These are phyloP conservation scores for Paratinospora sagittata DNA, from an alignment of 164 flowering plant species.

Conservation along the genomic window DNA sequence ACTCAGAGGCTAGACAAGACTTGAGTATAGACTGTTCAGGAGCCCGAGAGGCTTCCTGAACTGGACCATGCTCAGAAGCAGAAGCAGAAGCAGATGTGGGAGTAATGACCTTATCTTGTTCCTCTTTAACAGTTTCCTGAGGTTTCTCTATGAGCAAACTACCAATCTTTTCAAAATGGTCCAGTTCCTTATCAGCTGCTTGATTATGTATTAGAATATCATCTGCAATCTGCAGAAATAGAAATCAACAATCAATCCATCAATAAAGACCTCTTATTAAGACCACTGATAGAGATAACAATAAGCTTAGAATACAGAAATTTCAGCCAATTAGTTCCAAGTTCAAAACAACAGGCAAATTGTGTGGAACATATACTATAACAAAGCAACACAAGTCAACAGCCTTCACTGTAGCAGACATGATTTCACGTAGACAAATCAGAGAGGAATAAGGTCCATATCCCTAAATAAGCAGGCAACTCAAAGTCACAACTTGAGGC, in stretches of 20 bases:
- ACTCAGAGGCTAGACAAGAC: constrained; percentile 36
- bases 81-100: constrained; percentile 13
- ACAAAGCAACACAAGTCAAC: not conserved
- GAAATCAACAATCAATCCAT: not conserved
- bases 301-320: not conserved
- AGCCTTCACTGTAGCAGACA: too few species aligned
- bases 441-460: too few species aligned
- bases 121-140: constrained; percentile 23
- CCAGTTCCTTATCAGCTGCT: constrained; percentile 33
- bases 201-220: constrained; percentile 37
- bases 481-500: too few species aligned
- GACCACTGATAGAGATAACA: not conserved
- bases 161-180: constrained; percentile 19
- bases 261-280: not conserved
- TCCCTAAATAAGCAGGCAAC: too few species aligned
- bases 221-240: constrained; percentile 49
- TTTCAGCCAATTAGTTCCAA: not conserved
- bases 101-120: constrained; percentile 25
- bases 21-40: constrained; percentile 30
- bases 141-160: constrained; percentile 22
- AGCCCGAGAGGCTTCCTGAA: constrained; percentile 5
- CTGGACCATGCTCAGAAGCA: constrained; percentile 20
- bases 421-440: too few species aligned
- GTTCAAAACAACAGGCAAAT: not conserved
- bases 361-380: not conserved